Percentiles rank a stretch among this genome's conserved stretches.
phyloP scores from a whole-genome alignment of 2,329 filamentous ascomycete species.

The Lasiodiplodia gonubiensis region DNA sequence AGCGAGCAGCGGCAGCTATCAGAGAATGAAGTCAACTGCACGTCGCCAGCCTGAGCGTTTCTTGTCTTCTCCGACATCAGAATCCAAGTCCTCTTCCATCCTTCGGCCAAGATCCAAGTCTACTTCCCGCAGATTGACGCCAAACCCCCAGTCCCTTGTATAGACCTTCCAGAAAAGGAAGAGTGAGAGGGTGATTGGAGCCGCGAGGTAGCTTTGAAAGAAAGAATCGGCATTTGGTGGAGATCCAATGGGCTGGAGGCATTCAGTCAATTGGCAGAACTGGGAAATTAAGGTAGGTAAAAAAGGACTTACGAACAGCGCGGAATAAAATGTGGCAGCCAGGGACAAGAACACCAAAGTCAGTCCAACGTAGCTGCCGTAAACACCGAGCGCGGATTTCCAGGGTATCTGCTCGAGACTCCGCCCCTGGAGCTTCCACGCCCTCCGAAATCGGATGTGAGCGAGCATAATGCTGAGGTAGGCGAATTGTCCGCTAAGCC shows the following conservation, averaged over 20 bases:
- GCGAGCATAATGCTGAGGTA: constrained; percentile 71
- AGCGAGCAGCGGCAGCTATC: background rate
- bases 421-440: constrained; percentile 64
- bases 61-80: background rate
- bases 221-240: constrained; percentile 64
- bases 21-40: background rate
- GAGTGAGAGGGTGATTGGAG: constrained; percentile 57
- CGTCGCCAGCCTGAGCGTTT: background rate
- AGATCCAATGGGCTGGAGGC: constrained; percentile 54
- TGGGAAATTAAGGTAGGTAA: constrained; percentile 72
- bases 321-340: constrained; percentile 3
- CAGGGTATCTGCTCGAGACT: constrained; percentile 77
- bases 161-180: constrained; percentile 38
- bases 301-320: background rate
- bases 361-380: constrained; percentile 75
- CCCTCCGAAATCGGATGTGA: constrained; percentile 67
- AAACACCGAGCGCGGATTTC: constrained; percentile 73
- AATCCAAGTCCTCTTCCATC: constrained; percentile 34
- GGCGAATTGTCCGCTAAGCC: constrained; percentile 73
- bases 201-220: constrained; percentile 73
- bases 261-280: constrained; percentile 36
- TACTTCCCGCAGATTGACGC: constrained; percentile 33
- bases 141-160: constrained; percentile 32
- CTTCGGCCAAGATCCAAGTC: constrained; percentile 43
- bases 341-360: background rate